phyloP scores from a whole-genome alignment of 768 basidiomycete genomes.

The Collybia sp. region DNA sequence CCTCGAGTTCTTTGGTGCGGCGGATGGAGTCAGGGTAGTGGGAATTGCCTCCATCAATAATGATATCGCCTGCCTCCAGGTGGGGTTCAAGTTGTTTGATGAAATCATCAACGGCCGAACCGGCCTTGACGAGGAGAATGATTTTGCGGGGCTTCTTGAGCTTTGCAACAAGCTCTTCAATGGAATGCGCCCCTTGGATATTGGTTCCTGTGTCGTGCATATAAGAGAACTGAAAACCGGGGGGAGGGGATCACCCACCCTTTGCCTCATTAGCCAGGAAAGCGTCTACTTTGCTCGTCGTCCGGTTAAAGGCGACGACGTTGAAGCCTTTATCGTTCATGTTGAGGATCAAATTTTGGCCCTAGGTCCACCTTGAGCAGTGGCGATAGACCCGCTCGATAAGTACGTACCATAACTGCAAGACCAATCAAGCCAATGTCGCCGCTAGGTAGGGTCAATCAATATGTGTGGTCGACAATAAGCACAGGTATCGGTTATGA shows the following conservation, averaged over 20 bases:
- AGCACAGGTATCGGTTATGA: conserved; percentile 26
- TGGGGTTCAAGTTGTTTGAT: conserved; percentile 84
- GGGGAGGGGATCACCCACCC: conserved; percentile 46
- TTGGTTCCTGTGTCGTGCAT: conserved; percentile 69
- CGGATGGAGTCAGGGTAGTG: conserved; percentile 99
- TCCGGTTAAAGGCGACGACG: conserved; percentile 97
- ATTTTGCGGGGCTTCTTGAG: conserved; percentile 96
- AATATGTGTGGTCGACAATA: conserved; percentile 5
- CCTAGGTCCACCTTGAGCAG: conserved; percentile 39
- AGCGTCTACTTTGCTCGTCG: conserved; percentile 90
- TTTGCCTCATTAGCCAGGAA: conserved; percentile 98
- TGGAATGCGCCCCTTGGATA: conserved; percentile 89
- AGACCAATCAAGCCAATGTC: conserved; percentile 98
- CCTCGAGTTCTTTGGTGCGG: conserved; percentile 86
- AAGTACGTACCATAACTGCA: conserved; percentile 85
- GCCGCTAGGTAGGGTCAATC: conserved; percentile 47
- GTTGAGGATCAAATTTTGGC: conserved; percentile 96
- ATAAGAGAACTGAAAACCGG: conserved; percentile 7
- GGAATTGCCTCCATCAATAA: conserved; percentile 99
- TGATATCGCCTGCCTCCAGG: conserved; percentile 94
- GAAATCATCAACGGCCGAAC: conserved; percentile 92
- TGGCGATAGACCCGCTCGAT: conserved; percentile 13
- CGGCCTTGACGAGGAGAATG: conserved; percentile 98
- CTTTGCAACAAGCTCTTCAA: conserved; percentile 87
- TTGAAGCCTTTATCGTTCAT: conserved; percentile 99